Percentiles rank a stretch among this genome's conserved stretches.
Evolutionary conservation across 1,139 yeast genomes (phyloP).

Genomic region (Dujonia santamariae): DNA sequence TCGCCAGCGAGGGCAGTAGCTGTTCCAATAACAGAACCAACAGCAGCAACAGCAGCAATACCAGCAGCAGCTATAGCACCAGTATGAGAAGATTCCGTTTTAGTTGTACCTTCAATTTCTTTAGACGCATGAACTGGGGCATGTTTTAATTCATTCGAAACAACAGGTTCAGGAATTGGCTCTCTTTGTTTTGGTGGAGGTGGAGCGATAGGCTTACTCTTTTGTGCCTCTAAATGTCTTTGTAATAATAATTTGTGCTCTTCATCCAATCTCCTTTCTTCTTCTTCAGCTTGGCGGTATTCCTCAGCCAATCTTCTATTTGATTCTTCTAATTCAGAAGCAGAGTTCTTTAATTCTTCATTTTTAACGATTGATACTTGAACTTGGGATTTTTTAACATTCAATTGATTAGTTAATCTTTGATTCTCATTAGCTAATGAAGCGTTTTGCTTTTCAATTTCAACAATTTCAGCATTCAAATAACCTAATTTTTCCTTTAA

Average conservation of each 20-base stretch:
- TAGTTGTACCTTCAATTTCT: neutral
- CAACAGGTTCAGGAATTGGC: constrained; percentile 11
- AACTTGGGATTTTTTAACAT: constrained; percentile 69
- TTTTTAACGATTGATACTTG: constrained; percentile 59
- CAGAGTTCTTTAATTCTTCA: constrained; percentile 34
- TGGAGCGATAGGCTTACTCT: constrained; percentile 29
- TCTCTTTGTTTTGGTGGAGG: constrained; percentile 9
- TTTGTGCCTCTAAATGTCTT: constrained; percentile 31
- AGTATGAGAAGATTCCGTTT: constrained; percentile 10
- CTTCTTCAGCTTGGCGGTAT: constrained; percentile 13
- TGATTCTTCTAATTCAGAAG: constrained; percentile 19
- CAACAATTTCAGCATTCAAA: constrained; percentile 64
- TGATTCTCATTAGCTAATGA: constrained; percentile 50
- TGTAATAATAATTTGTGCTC: constrained; percentile 15
- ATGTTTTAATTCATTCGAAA: neutral
- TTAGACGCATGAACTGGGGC: neutral
- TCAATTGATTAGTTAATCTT: constrained; percentile 59
- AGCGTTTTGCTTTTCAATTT: constrained; percentile 55
- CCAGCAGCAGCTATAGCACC: constrained; percentile 23
- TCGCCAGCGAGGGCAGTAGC: constrained; percentile 12
- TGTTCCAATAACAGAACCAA: constrained; percentile 16
- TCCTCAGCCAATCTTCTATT: constrained; percentile 15
- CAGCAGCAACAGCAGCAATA: constrained; percentile 24
- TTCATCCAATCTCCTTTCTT: constrained; percentile 13
- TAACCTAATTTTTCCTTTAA: constrained; percentile 66